Evolutionary conservation across 345 rosid genomes (phyloP), one percentile per base, ranked within the genome.

Genomic region (Isatis tinctoria): DNA sequence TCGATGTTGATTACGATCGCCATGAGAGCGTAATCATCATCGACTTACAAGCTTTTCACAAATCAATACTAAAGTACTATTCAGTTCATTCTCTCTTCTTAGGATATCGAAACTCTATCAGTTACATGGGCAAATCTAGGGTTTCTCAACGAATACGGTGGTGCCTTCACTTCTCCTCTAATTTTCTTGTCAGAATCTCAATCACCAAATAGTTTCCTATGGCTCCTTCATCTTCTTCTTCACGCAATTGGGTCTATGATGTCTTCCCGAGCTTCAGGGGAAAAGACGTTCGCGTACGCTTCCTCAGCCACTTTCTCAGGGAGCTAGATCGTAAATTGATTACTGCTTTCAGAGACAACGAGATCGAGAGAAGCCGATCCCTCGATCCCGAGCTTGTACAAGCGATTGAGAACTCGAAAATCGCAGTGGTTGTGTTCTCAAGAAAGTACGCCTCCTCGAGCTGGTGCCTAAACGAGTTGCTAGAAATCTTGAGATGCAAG

Each of bases 401-500:
- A 0, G 76, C 45, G 0, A 72, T 63, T 0, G 13, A 0, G 1
- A 6, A 14, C 8, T 72, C 76, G 0, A 72, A 52, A 7, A 63
- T 62, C 0, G 60, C 63, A 0, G 8, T 72, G 1, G 70, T 72
- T 0, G 33, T 72, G 5, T 52, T 73, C 24, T 53, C 70, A 0
- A 20, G 32, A 53, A 52, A 63, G 1, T 73, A 63, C 8, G 10
- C 70, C 3, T 63, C 76, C 32, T 72, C 76, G 0, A 18, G 62
- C 22, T 72, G 76, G 63, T 72, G 70, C 0, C 24, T 72, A 4
- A 17, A 73, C 8, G 76, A 73, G 62, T 17, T 73, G 30, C 0
- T 51, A 0, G 64, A 73, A 35, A 63, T 73, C 13, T 20, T 62
- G 8, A 52, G 10, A 27, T 70, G 67, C 7, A 47, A 33, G 17